Base-by-base conservation (phyloP, 2,329 filamentous ascomycete genomes). In the Fusarium pseudocircinatum region DNA sequence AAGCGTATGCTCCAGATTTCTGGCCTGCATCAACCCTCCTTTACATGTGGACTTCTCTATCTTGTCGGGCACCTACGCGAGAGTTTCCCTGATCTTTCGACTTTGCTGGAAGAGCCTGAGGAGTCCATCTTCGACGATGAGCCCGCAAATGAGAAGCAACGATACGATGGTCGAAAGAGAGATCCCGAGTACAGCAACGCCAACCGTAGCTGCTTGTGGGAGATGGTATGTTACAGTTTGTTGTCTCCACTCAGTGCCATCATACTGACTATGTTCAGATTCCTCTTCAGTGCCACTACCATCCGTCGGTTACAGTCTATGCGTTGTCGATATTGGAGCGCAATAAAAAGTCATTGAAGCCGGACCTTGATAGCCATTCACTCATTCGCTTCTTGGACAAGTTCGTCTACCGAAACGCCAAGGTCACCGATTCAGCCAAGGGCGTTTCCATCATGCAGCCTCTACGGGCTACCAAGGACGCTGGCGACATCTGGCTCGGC, bases 371-470 rank as follows among this genome's bases (percentile, higher is more conserved):
- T 22, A 92, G 94, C 65, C 96, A 98, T 81, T 96, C 94, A 4
- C 88, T 99, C 54, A 96, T 96, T 79, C 93, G 97, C 81, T 99
- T 99, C 87, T 87, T 99, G 65, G 96, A 99, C 83, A 95, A 97
- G 77, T 99, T 99, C 82, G 94, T 97, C n/a, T 99, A 98, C 87
- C 92, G 94, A 75, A 97, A 96, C 77, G 91, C 96, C 70, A 97
- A 97, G 86, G 86, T 91, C 8, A 88, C 88, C 22, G 87, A 89
- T 58, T 82, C 86, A 37, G 87, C 90, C 36, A 93, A 94, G 72
- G 97, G 97, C 56, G 88, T 89, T 34, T 98, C 95, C 32, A 97
- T 99, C 82, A 99, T 99, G 96, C 96, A 99, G 82, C 96, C 97
- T 43, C 89, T 98, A 30, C 82, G 84, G 39, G 84, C 84, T 24